phyloP scores from a whole-genome alignment of 2,329 filamentous ascomycete genomes.

The Passalora sequoiae region DNA sequence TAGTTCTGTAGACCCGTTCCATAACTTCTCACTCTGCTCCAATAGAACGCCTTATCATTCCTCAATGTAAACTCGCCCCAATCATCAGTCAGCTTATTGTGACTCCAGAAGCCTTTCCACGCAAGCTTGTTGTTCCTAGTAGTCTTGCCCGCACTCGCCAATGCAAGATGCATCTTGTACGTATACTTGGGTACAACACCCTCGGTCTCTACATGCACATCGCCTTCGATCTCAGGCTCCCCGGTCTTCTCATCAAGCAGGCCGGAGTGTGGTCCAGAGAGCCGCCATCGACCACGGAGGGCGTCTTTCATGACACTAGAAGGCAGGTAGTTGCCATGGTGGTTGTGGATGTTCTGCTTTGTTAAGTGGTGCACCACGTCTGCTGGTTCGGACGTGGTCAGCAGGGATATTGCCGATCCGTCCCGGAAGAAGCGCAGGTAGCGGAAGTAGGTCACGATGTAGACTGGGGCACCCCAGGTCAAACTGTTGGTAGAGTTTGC shows the following conservation, averaged over 20 bases:
- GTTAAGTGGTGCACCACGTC: constrained; percentile 83
- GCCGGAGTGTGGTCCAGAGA: constrained; percentile 47
- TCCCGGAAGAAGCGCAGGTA: constrained; percentile 94
- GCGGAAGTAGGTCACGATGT: constrained; percentile 96
- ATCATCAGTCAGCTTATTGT: constrained; percentile 83
- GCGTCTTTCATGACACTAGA: constrained; percentile 63
- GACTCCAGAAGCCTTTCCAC: constrained; percentile 89
- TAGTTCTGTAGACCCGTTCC: constrained; percentile 20
- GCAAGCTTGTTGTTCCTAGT: constrained; percentile 77
- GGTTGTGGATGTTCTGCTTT: constrained; percentile 56
- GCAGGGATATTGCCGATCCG: constrained; percentile 72
- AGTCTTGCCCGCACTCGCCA: constrained; percentile 57
- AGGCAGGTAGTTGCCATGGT: constrained; percentile 39
- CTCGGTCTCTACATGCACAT: constrained; percentile 79
- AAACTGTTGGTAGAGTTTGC: constrained; percentile 64
- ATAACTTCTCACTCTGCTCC: constrained; percentile 57
- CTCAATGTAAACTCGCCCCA: constrained; percentile 73
- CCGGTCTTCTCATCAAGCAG: constrained; percentile 17
- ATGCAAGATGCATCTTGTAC: constrained; percentile 72
- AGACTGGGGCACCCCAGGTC: constrained; percentile 76
- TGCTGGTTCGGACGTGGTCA: constrained; percentile 74
- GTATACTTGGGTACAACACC: constrained; percentile 73
- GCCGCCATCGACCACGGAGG: constrained; percentile 60
- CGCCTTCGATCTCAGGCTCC: constrained; percentile 52
- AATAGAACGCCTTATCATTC: constrained; percentile 58